Percentiles rank a stretch among this genome's conserved stretches.
Conservation (phyloP, 2,329 filamentous ascomycete genomes). For the Beauveria sp. region DNA sequence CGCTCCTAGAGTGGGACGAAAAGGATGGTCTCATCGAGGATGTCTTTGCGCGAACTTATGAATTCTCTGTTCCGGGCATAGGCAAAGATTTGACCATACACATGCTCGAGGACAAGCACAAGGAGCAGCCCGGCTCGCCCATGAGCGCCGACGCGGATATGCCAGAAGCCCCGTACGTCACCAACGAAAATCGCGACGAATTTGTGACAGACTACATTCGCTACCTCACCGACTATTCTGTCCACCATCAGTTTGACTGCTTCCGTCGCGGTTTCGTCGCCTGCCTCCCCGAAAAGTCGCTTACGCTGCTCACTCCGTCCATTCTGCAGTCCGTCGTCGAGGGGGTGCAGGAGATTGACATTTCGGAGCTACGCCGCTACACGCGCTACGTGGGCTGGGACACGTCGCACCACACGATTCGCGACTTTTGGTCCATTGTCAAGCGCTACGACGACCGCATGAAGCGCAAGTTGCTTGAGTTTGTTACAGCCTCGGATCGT, state of each 20-base stretch:
- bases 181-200: slow-evolving; percentile 65
- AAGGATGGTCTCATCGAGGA: slow-evolving; percentile 70
- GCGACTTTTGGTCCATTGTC: slow-evolving; percentile 80
- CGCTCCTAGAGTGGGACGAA: slow-evolving; percentile 69
- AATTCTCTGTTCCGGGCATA: slow-evolving; percentile 62
- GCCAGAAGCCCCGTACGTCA: slow-evolving; percentile 63
- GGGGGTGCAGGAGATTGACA: slow-evolving; percentile 73
- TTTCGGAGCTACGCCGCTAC: slow-evolving; percentile 61
- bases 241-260: slow-evolving; percentile 69
- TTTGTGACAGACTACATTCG: slow-evolving; percentile 81
- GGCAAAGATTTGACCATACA: slow-evolving; percentile 48
- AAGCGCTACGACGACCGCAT: slow-evolving; percentile 58
- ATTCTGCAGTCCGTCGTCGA: slow-evolving; percentile 74
- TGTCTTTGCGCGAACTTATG: slow-evolving; percentile 75
- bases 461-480: slow-evolving; percentile 74
- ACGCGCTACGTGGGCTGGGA: slow-evolving; percentile 79
- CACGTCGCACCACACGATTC: slow-evolving; percentile 58
- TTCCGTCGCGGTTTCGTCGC: slow-evolving; percentile 75
- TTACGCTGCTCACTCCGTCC: slow-evolving; percentile 62
- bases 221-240: slow-evolving; percentile 72
- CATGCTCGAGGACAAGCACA: slow-evolving; percentile 37
- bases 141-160: slow-evolving; percentile 29
- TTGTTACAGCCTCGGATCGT: slow-evolving; percentile 88
- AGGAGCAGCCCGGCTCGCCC: slow-evolving; percentile 47
- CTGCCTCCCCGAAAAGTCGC: slow-evolving; percentile 62